Evolutionary conservation across 306 rosid genomes (phyloP).

Genomic region (Vigna trinervia): DNA sequence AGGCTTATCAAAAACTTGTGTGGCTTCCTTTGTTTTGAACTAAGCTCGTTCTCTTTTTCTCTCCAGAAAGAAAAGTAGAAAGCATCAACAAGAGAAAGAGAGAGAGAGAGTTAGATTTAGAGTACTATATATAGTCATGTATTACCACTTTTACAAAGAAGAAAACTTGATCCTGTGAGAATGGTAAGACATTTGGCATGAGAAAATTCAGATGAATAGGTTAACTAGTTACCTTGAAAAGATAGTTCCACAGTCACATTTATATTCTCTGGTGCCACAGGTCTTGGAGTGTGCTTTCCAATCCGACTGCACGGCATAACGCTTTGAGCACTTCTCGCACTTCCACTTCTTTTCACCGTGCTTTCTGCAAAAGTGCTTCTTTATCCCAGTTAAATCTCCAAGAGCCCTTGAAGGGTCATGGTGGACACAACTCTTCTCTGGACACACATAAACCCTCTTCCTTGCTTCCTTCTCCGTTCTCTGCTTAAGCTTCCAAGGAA

Average conservation of each 20-base stretch:
- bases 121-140: background rate
- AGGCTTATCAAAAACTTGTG: slow-evolving; percentile 36
- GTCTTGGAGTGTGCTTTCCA: slow-evolving; percentile 94
- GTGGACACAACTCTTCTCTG: slow-evolving; percentile 83
- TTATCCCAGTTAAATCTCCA: slow-evolving; percentile 90
- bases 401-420: slow-evolving; percentile 81
- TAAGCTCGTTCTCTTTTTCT: slow-evolving; percentile 39
- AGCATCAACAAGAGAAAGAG: background rate
- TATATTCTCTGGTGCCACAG: slow-evolving; percentile 90
- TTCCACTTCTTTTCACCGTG: slow-evolving; percentile 97
- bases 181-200: background rate
- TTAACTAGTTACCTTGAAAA: slow-evolving; percentile 71
- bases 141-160: slow-evolving; percentile 15
- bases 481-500: slow-evolving; percentile 94
- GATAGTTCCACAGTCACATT: slow-evolving; percentile 91
- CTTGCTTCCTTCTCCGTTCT: slow-evolving; percentile 69
- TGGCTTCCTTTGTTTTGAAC: slow-evolving; percentile 44
- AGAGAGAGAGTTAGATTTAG: background rate
- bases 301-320: slow-evolving; percentile 90
- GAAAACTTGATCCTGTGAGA: background rate
- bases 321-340: slow-evolving; percentile 88
- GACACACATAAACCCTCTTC: slow-evolving; percentile 88
- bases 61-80: slow-evolving; percentile 39
- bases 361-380: slow-evolving; percentile 92
- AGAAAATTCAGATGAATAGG: background rate